A percentile compares a stretch with the other conserved stretches of the same genome.
These are phyloP conservation scores for Yamadazyma blattariae DNA, from an alignment of 1,139 yeast genomes.

Conservation along the genomic window DNA sequence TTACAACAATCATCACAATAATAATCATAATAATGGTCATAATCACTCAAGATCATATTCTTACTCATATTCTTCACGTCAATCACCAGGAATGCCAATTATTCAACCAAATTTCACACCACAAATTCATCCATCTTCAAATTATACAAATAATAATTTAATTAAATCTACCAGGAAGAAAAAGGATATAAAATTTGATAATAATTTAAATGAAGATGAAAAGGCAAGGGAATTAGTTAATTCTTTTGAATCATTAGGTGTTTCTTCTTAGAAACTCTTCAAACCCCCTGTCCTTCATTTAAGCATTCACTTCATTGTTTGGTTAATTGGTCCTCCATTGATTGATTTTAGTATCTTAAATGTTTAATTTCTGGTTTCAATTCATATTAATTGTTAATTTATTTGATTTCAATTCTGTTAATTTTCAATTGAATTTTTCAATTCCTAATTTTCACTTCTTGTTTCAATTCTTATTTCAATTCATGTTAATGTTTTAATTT, in stretches of 20 bases:
- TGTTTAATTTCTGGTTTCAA: too few relatives aligned
- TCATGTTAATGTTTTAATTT: too few relatives aligned
- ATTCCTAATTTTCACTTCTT: too few relatives aligned
- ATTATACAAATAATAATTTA: conserved; percentile 13
- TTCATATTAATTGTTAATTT: too few relatives aligned
- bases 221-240: conserved; percentile 30
- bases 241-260: conserved; percentile 20
- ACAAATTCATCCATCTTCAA: conserved; percentile 15
- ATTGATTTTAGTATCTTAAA: too few relatives aligned
- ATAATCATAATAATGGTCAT: background rate
- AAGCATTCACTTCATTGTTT: too few relatives aligned
- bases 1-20: background rate
- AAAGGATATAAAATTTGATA: conserved; percentile 1
- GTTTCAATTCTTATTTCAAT: too few relatives aligned
- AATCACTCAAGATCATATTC: conserved; percentile 1
- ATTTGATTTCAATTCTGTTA: too few relatives aligned
- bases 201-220: conserved; percentile 22
- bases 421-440: too few relatives aligned
- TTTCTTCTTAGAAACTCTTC: conserved; percentile 10
- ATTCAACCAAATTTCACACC: conserved; percentile 16
- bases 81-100: conserved; percentile 14
- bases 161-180: conserved; percentile 10
- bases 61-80: conserved; percentile 4
- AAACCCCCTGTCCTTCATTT: too few relatives aligned
- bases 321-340: too few relatives aligned